phyloP scores from a whole-genome alignment of 2,329 filamentous ascomycete species.

The Cladosporium oxysporum region DNA sequence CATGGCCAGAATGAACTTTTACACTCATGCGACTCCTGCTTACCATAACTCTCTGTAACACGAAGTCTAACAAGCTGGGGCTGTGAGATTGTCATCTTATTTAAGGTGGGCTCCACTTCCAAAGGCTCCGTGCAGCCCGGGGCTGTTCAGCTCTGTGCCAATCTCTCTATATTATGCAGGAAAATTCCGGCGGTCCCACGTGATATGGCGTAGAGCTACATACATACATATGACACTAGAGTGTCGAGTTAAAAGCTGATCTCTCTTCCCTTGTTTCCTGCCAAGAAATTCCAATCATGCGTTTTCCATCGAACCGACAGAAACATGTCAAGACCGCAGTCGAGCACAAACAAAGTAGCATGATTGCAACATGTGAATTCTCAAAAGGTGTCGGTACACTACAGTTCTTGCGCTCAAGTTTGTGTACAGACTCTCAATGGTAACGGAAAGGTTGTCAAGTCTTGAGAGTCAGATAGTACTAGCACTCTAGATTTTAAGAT shows the following conservation, averaged over 20 bases:
- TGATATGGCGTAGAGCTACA: neutral
- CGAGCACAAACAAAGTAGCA: no score
- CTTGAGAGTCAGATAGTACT: no score
- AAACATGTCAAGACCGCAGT: no score
- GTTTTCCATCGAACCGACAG: no score
- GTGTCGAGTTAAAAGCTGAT: neutral
- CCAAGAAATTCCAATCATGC: no score
- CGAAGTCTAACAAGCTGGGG: neutral
- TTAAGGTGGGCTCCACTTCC: neutral
- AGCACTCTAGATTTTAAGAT: no score
- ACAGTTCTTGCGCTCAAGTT: no score
- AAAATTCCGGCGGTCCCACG: neutral
- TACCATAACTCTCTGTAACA: neutral
- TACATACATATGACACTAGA: neutral
- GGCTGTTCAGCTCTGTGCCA: neutral
- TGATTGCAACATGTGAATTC: no score
- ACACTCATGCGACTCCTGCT: neutral
- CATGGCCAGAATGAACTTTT: neutral
- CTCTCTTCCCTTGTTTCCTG: no score
- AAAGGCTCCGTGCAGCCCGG: neutral
- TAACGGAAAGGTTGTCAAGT: no score
- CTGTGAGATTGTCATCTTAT: constrained; percentile 2
- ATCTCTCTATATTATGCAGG: neutral
- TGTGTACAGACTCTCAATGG: no score
- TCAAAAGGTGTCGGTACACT: neutral